Evolutionary conservation across 2,329 filamentous ascomycete species (phyloP), one percentile per base, ranked within the genome.

Genomic region (Colletotrichum horii): DNA sequence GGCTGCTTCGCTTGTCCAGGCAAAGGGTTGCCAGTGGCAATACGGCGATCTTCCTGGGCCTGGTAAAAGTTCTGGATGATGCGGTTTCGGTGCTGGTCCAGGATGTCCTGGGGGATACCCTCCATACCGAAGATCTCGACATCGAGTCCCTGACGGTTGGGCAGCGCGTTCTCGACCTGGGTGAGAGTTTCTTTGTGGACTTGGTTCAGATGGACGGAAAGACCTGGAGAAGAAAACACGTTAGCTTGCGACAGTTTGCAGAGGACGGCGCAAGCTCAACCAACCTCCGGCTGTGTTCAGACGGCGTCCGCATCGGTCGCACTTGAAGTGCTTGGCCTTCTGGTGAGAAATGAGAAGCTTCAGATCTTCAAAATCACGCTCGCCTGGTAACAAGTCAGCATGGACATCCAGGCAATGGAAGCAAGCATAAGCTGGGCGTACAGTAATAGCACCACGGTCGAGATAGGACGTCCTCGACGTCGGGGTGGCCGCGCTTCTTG

Each of bases 311-410:
- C 97, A 99, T 87, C 94, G 89, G 80, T 98, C 95, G 87, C 97
- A 99, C 86, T 98, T 98, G 90, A 98, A 98, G 85, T 99, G 97
- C 86, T 98, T 98, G n/a, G 96, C 96, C 84, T 98, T 98, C 83
- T 98, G 97, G 85, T 99, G 97, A 74, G 95, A 96, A 80, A 98
- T 97, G 78, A 99, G 92, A 80, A 98, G 96, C 88, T 98, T 98
- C 62, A 98, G 85, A 84, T 99, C 97, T 84, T 98, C 96, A 83
- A 98, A 99, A 86, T 98, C 96, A 87, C 96, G 94, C 86, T 99
- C 97, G 86, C 91, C 91, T 93, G 71, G 38, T 26, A 24, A 22
- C 16, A 55, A 81, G 83, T 81, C 73, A 82, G 76, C 61, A 70
- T 26, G 30, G 62, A 64, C 30, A 24, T 68, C 34, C 28, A 34